Conservation (phyloP, 2,329 filamentous ascomycete genomes). For the Penicillium sp. region DNA sequence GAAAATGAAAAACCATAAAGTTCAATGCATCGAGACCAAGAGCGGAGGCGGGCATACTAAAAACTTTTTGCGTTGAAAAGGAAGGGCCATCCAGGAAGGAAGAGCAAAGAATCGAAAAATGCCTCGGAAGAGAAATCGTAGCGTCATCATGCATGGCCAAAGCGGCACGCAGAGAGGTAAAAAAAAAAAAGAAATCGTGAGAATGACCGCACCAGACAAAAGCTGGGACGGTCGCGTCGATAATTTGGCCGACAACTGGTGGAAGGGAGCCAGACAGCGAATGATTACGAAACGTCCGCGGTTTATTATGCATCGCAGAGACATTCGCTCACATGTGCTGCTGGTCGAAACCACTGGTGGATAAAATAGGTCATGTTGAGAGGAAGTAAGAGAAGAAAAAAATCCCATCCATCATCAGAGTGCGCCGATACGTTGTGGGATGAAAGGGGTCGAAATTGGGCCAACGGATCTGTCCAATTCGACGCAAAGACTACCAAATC, state of each 20-base stretch:
- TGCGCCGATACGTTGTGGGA: slow-evolving; percentile 19
- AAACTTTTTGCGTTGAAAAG: slow-evolving; percentile 22
- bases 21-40: slow-evolving; percentile 18
- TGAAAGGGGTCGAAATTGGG: slow-evolving; percentile 15
- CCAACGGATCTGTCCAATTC: slow-evolving; percentile 16
- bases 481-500: slow-evolving; percentile 14
- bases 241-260: slow-evolving; percentile 16
- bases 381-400: not conserved
- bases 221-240: slow-evolving; percentile 15
- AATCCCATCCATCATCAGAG: slow-evolving; percentile 19
- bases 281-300: slow-evolving; percentile 26
- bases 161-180: slow-evolving; percentile 8
- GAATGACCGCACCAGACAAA: slow-evolving; percentile 10
- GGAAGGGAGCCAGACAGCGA: not conserved
- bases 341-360: slow-evolving; percentile 4
- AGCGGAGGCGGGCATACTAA: slow-evolving; percentile 22
- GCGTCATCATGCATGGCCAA: slow-evolving; percentile 25
- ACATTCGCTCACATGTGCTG: slow-evolving; percentile 16
- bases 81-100: slow-evolving; percentile 11
- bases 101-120: slow-evolving; percentile 27
- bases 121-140: slow-evolving; percentile 26
- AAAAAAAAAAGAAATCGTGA: slow-evolving; percentile 9
- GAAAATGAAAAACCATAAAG: not conserved
- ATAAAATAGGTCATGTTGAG: slow-evolving; percentile 6
- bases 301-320: slow-evolving; percentile 40